Evolutionary conservation across 176 grass and related monocot genomes (phyloP), one percentile per base, ranked within the genome.

Genomic region (Phoenix dactylifera): DNA sequence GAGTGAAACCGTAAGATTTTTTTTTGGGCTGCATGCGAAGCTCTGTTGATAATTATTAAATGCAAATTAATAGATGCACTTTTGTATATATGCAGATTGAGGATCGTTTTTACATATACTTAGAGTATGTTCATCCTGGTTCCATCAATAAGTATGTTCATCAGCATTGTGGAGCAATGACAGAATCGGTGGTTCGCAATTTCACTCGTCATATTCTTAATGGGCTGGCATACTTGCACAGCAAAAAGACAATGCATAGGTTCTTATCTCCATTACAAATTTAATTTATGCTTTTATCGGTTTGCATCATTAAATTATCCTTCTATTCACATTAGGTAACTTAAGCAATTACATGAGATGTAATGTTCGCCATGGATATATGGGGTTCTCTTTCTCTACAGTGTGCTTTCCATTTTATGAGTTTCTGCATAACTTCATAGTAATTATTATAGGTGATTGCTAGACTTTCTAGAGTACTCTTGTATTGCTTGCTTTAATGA

Each of bases 1-100:
- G 68, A 88, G 84, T 71, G 87, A 98, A 68, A 89, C 55, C 58
- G 92, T 97, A 83, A 97, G 92, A 63, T 79, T 51, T 75, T 52
- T 52, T 51, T 74, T 51, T 18, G 32, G 49, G 3, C 12, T 59
- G 19, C n/a, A 64, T 44, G 48, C 18, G 35, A 6, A 44, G 62
- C 49, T 76, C 35, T 44, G 35, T 44, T 12, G 10, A 44, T 44
- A 44, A 14, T 44, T 44, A 44, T 44, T 44, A 28, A 39, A 30
- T 78, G 56, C 16, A 51, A 64, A 78, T 18, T 72, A 72, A 82
- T 50, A 15, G 22, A 18, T 60, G 26, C 17, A 60, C 7, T 60
- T 39, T 60, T 60, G 16, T 29, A 60, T 60, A 4, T n/a, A 39
- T 48, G 26, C 65, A 68, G 65, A 68, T 68, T 23, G 18, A 68